Evolutionary conservation across 306 rosid genomes (phyloP).

Genomic region (Prunus persica): DNA sequence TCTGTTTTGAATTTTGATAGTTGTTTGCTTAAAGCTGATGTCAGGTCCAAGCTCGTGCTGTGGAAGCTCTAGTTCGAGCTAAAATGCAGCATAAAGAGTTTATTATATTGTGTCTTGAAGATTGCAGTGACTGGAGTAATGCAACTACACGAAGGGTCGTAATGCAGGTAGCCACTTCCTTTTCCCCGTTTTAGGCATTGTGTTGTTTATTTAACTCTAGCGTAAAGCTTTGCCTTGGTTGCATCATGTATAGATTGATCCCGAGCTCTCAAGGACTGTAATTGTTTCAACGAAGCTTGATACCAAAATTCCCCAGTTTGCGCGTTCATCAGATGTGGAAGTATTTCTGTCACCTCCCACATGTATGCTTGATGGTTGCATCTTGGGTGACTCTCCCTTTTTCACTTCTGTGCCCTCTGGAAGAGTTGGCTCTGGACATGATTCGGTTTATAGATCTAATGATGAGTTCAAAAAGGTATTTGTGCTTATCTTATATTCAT

Average conservation of each 20-base stretch:
- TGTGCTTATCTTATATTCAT: neutral
- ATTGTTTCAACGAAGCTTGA: conserved; percentile 94
- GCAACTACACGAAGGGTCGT: conserved; percentile 86
- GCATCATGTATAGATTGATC: conserved; percentile 58
- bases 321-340: conserved; percentile 87
- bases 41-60: conserved; percentile 83
- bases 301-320: conserved; percentile 95
- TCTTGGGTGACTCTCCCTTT: conserved; percentile 90
- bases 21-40: neutral
- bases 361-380: conserved; percentile 75
- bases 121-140: conserved; percentile 93
- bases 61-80: conserved; percentile 75
- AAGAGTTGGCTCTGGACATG: conserved; percentile 83
- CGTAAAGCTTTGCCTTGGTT: neutral
- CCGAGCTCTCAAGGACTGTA: conserved; percentile 87
- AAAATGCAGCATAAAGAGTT: conserved; percentile 97
- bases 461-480: conserved; percentile 92
- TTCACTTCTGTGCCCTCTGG: conserved; percentile 97
- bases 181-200: neutral
- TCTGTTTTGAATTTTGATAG: conserved; percentile 6
- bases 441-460: conserved; percentile 63
- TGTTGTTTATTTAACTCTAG: neutral
- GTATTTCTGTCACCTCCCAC: conserved; percentile 92
- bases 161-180: conserved; percentile 61
- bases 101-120: conserved; percentile 89